phyloP scores from a whole-genome alignment of 805 yeast genomes.

The Saccharomycopsis sp. region DNA sequence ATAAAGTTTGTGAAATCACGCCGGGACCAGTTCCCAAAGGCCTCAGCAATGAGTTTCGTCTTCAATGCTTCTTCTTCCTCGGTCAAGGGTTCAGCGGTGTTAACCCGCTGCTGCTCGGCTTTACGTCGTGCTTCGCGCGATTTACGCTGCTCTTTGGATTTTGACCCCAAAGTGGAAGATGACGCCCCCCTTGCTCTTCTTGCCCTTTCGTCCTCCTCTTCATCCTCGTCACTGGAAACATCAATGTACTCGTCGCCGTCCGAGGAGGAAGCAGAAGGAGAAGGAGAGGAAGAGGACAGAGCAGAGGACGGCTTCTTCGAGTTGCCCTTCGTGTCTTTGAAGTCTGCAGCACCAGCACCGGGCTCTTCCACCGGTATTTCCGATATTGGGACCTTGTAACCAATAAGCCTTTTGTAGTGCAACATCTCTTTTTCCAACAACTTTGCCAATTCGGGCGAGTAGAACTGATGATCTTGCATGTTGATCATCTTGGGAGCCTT shows the following conservation, averaged over 20 bases:
- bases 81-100: constrained; percentile 48
- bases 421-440: constrained; percentile 58
- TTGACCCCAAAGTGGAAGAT: too few species aligned
- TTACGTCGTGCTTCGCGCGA: constrained; percentile 18
- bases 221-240: constrained; percentile 7
- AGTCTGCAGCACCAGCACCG: constrained; percentile 27
- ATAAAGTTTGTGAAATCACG: constrained; percentile 67
- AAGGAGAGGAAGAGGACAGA: too few species aligned
- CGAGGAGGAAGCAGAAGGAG: constrained; percentile 17
- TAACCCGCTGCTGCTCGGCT: constrained; percentile 45
- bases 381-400: constrained; percentile 46
- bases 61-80: constrained; percentile 52
- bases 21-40: constrained; percentile 62
- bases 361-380: constrained; percentile 55
- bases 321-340: constrained; percentile 16
- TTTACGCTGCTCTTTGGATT: constrained; percentile 20
- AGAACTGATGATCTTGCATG: constrained; percentile 69
- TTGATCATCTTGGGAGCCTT: constrained; percentile 57
- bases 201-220: constrained; percentile 22
- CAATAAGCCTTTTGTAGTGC: constrained; percentile 49
- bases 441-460: constrained; percentile 42
- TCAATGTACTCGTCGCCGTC: constrained; percentile 16
- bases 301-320: too few species aligned
- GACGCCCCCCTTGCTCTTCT: constrained; percentile 1
- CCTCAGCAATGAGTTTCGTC: constrained; percentile 41